Evolutionary conservation across 192 early-diverging fungal species (phyloP).

Genomic region (Martensiomyces pterosporus): DNA sequence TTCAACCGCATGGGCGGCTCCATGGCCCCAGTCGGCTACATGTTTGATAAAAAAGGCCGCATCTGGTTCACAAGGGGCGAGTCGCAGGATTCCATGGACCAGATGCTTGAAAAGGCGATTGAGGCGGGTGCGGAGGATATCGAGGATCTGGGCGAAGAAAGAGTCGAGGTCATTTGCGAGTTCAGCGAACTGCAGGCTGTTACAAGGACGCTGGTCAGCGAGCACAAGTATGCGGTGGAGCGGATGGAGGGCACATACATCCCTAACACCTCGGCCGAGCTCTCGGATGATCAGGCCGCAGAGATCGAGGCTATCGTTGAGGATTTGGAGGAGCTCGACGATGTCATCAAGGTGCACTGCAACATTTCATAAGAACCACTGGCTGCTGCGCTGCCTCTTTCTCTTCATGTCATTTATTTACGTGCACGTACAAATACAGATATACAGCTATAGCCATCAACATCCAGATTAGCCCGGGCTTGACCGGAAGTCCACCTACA

Average conservation of each 20-base stretch:
- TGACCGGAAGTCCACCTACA: too few relatives aligned
- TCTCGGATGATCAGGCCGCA: constrained; percentile 43
- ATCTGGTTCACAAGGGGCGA: constrained; percentile 52
- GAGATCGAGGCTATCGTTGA: constrained; percentile 54
- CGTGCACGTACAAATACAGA: neutral
- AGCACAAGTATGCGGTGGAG: constrained; percentile 52
- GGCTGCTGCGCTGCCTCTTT: too few relatives aligned
- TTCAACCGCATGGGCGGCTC: constrained; percentile 56
- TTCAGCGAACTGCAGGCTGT: constrained; percentile 51
- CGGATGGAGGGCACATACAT: constrained; percentile 57
- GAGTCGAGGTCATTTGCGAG: constrained; percentile 56
- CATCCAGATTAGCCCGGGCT: too few relatives aligned
- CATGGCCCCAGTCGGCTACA: constrained; percentile 59
- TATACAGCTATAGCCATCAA: too few relatives aligned
- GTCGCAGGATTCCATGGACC: constrained; percentile 49
- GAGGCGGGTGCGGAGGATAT: constrained; percentile 63
- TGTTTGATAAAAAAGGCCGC: constrained; percentile 64
- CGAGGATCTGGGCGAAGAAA: constrained; percentile 39
- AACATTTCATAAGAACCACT: constrained; percentile 13
- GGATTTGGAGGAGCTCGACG: constrained; percentile 58
- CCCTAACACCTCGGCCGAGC: constrained; percentile 39
- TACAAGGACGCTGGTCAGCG: constrained; percentile 35
- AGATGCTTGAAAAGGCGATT: constrained; percentile 57
- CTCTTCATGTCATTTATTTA: too few relatives aligned
- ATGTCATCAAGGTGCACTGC: constrained; percentile 58